These are phyloP conservation scores for Platanus orientalis DNA, from an alignment of 164 flowering plant genomes.

Conservation along the genomic window DNA sequence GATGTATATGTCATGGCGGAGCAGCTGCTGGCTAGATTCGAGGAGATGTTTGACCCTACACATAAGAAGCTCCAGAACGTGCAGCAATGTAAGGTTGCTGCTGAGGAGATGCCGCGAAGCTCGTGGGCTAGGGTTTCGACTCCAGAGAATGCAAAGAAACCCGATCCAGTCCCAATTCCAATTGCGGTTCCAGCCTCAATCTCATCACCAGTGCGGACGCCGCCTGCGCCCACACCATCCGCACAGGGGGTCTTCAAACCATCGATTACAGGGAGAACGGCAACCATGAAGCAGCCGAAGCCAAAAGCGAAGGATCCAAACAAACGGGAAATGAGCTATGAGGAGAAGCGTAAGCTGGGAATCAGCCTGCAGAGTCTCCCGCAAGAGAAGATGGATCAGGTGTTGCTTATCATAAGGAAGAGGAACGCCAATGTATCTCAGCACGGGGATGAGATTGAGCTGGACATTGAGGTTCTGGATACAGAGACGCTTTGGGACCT, in stretches of 20 bases:
- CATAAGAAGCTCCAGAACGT: slow-evolving; percentile 15
- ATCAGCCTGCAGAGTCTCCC: slow-evolving; percentile 26
- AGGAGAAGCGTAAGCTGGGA: slow-evolving; percentile 45
- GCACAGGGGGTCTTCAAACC: slow-evolving; percentile 24
- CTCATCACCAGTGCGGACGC: background rate
- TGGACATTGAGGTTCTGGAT: slow-evolving; percentile 68
- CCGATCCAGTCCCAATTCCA: background rate
- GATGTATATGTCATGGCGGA: slow-evolving; percentile 57
- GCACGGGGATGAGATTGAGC: slow-evolving; percentile 79
- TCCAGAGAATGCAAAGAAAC: slow-evolving; percentile 10
- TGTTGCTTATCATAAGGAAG: slow-evolving; percentile 52
- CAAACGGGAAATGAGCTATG: slow-evolving; percentile 35
- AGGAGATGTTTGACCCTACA: slow-evolving; percentile 26
- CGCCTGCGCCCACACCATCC: slow-evolving; percentile 10
- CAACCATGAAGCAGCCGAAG: slow-evolving; percentile 26
- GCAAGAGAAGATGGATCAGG: slow-evolving; percentile 60
- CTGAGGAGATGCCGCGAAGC: slow-evolving; percentile 25
- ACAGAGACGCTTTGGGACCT: slow-evolving; percentile 83
- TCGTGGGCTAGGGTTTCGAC: slow-evolving; percentile 27
- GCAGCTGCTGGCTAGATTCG: slow-evolving; percentile 25
- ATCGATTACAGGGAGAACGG: background rate
- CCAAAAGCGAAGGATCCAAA: slow-evolving; percentile 32
- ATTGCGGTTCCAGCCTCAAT: background rate
- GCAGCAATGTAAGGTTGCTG: background rate
- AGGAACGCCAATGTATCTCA: slow-evolving; percentile 41